Evolutionary conservation across 2,329 filamentous ascomycete species (phyloP).

Genomic region (Seiridium unicorne): DNA sequence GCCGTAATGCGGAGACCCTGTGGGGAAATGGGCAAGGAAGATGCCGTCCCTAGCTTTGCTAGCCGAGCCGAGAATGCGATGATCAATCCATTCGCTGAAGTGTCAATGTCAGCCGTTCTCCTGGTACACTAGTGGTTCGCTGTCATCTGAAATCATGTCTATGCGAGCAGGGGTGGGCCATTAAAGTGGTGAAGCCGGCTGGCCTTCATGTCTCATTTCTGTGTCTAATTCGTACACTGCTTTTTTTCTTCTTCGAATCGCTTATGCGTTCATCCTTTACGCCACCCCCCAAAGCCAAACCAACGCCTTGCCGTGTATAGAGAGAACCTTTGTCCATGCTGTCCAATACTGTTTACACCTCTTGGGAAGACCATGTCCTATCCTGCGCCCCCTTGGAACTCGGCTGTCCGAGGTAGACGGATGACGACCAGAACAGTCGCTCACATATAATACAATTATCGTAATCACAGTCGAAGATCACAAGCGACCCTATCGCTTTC

Average conservation of each 20-base stretch:
- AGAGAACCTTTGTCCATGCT: neutral
- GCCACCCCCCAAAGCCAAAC: neutral
- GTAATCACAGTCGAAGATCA: neutral
- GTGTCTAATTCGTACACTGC: neutral
- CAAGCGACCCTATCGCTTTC: conserved; percentile 40
- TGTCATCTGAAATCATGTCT: neutral
- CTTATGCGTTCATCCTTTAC: neutral
- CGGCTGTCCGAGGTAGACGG: neutral
- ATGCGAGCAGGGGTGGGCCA: neutral
- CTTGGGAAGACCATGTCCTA: no score
- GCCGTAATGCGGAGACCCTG: neutral
- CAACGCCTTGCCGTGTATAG: neutral
- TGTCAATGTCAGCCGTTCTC: neutral
- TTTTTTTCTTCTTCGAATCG: neutral
- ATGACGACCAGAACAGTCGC: neutral
- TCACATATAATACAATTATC: conserved; percentile 1
- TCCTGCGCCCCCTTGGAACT: no score
- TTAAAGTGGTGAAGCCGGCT: neutral
- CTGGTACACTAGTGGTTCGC: neutral
- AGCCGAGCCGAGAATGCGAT: neutral
- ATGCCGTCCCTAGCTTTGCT: neutral
- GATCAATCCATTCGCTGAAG: no score
- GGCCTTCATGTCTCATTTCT: neutral
- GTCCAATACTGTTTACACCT: neutral
- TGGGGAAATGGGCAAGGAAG: neutral